Base-by-base conservation (phyloP, 805 yeast species). In the Pichia insulana region DNA sequence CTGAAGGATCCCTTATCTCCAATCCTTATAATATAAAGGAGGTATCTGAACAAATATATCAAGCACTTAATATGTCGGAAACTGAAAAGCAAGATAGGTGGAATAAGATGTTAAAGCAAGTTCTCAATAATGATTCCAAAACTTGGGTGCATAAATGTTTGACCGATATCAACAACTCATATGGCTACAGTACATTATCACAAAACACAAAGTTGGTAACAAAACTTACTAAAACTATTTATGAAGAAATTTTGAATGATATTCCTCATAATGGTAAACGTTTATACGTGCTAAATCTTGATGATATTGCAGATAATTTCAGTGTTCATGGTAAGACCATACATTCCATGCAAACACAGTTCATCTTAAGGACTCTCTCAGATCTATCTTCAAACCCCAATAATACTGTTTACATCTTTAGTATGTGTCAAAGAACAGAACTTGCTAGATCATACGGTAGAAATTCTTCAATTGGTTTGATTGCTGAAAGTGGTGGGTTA, bases 401-500 rank as follows among this genome's bases (percentile, higher is more conserved):
- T 9, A 87, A 86, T 54, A 67, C 71, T 36, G 88, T 90, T 2
- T 89, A 81, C 55, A 70, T 89, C 3, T 69, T 83, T 42, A 79
- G 88, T 49, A 74, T 76, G 36, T 72, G 79, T 54, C 78, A 78
- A 40, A 70, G 82, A 45, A 61, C 69, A 2, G 84, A 80, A 34
- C 63, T 89, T 55, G 84, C 82, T 47, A 69, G 84, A 42, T 63
- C 77, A 41, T 88, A 80, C 63, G 69, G 81, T 16, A 72, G 86
- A 50, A 71, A 78, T 4, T 76, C 82, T 1, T 75, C 76, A 33
- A 55, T 89, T 26, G 97, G 97, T 0, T 66, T 90, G 40, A 78
- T 90, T 48, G 95, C 96, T 1, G 97, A 89, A 60, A 80, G 82
- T 56, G 97, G 97, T 30, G 94, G 87, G 0, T 86, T 74, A 53